Evolutionary conservation across 495 filamentous ascomycete genomes (phyloP).

Genomic region (Trichoderma asperelloides): DNA sequence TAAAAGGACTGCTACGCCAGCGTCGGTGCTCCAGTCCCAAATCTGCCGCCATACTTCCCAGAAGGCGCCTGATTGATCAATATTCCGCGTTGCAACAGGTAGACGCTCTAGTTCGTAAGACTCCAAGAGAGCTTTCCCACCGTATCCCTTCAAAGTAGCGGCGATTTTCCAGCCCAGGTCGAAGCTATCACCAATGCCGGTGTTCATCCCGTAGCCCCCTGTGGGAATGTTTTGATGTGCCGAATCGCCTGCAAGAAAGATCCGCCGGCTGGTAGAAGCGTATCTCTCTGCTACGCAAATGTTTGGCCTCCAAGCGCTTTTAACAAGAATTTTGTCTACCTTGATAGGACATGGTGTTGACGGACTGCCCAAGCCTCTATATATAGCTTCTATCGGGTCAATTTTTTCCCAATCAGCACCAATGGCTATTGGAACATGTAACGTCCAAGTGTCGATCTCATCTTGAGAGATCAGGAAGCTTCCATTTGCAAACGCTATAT

Average conservation of each 20-base stretch:
- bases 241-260: background rate
- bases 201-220: background rate
- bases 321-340: background rate
- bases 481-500: background rate
- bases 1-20: background rate
- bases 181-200: background rate
- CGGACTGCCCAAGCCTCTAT: background rate
- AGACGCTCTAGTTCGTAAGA: background rate
- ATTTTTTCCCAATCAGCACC: background rate
- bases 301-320: background rate
- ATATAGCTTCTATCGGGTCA: background rate
- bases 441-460: background rate
- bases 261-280: background rate
- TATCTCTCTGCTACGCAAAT: background rate
- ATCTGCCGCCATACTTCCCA: background rate
- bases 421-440: background rate
- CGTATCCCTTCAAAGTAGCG: background rate
- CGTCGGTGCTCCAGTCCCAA: background rate
- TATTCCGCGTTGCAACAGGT: background rate
- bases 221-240: background rate
- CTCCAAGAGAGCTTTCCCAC: background rate
- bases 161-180: background rate
- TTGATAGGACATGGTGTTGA: background rate
- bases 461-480: background rate
- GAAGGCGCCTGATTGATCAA: background rate